Percentiles rank a stretch among this genome's conserved stretches.
Evolutionary conservation across 306 rosid species (phyloP).

Genomic region (Castanea crenata): DNA sequence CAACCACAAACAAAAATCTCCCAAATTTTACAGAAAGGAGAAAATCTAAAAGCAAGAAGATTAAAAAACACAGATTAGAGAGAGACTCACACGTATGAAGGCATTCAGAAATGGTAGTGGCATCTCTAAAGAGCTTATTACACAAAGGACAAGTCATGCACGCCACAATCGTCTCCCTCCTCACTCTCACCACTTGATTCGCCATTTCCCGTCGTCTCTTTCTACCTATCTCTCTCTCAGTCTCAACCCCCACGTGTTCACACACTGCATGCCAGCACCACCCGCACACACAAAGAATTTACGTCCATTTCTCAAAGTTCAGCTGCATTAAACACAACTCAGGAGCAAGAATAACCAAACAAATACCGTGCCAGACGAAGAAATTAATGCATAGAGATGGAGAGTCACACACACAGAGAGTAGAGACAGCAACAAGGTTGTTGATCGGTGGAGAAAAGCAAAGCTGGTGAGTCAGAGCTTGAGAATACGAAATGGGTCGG

Average conservation of each 20-base stretch:
- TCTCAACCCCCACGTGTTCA: slow-evolving; percentile 33
- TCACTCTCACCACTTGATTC: slow-evolving; percentile 66
- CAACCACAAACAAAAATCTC: not conserved
- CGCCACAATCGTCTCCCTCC: slow-evolving; percentile 65
- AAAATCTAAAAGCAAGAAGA: not conserved
- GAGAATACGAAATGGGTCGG: slow-evolving; percentile 48
- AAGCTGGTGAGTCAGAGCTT: slow-evolving; percentile 16
- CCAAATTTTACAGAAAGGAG: slow-evolving; percentile 24
- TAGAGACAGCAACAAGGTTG: slow-evolving; percentile 14
- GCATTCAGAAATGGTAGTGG: slow-evolving; percentile 94
- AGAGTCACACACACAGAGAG: not conserved
- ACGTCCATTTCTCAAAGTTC: slow-evolving; percentile 52
- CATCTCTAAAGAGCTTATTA: slow-evolving; percentile 66
- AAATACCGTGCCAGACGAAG: not conserved
- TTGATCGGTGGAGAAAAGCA: slow-evolving; percentile 34
- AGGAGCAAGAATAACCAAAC: slow-evolving; percentile 6
- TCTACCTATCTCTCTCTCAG: too few relatives aligned
- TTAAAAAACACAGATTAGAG: not conserved
- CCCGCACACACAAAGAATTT: slow-evolving; percentile 27
- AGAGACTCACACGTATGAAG: slow-evolving; percentile 88
- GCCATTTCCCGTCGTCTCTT: slow-evolving; percentile 41
- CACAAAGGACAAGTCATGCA: slow-evolving; percentile 98
- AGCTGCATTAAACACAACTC: slow-evolving; percentile 37
- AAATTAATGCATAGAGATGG: slow-evolving; percentile 7
- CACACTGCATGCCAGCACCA: slow-evolving; percentile 62